phyloP scores from a whole-genome alignment of 768 basidiomycete species.

The Lactarius sp. region DNA sequence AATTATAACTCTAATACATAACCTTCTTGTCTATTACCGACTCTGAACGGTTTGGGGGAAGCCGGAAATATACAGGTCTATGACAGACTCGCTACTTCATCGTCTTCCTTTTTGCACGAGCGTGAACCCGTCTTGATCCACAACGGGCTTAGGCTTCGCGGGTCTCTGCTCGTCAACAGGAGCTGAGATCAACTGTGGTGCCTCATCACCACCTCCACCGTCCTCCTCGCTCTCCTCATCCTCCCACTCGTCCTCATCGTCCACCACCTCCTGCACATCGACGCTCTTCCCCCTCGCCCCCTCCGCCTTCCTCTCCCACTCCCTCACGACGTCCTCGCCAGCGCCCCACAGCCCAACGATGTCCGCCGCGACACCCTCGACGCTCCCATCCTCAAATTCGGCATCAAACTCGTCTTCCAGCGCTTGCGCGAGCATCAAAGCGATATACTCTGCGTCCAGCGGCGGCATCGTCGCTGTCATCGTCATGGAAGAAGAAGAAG shows the following conservation, averaged over 20 bases:
- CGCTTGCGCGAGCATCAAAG: slow-evolving; percentile 74
- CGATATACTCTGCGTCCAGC: slow-evolving; percentile 72
- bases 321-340: slow-evolving; percentile 45
- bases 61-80: slow-evolving; percentile 1
- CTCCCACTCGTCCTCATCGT: slow-evolving; percentile 42
- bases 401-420: slow-evolving; percentile 87
- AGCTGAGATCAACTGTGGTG: slow-evolving; percentile 51
- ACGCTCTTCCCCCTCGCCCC: slow-evolving; percentile 53
- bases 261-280: slow-evolving; percentile 40
- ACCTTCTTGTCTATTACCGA: slow-evolving; percentile 4
- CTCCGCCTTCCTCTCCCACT: slow-evolving; percentile 63
- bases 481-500: neutral
- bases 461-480: slow-evolving; percentile 24
- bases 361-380: slow-evolving; percentile 66
- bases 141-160: slow-evolving; percentile 55
- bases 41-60: slow-evolving; percentile 3
- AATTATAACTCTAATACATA: slow-evolving; percentile 18
- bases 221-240: slow-evolving; percentile 42
- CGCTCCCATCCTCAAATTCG: slow-evolving; percentile 79
- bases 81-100: slow-evolving; percentile 25
- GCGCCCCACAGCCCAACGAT: slow-evolving; percentile 65
- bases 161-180: slow-evolving; percentile 24
- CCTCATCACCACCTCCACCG: slow-evolving; percentile 46
- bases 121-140: slow-evolving; percentile 93
- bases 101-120: slow-evolving; percentile 52